A percentile compares a stretch with the other conserved stretches of the same genome.
Conservation (phyloP, 805 yeast species). For the Cyberlindnera lachancei region DNA sequence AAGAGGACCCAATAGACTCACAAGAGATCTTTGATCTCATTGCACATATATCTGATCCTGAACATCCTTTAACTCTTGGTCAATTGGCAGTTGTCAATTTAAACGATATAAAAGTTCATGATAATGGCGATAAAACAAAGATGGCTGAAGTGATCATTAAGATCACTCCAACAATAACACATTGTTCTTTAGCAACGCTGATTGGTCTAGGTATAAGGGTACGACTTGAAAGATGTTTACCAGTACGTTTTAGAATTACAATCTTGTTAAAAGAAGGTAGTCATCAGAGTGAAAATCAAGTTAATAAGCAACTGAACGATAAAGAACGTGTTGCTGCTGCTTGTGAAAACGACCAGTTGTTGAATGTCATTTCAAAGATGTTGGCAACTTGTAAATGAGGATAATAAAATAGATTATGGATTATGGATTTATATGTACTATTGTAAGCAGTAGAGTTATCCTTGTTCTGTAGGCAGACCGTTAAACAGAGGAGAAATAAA, state of each 20-base stretch:
- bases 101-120: slow-evolving; percentile 65
- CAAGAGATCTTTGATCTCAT: slow-evolving; percentile 88
- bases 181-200: slow-evolving; percentile 91
- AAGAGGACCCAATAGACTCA: slow-evolving; percentile 64
- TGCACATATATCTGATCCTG: slow-evolving; percentile 89
- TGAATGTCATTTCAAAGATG: slow-evolving; percentile 90
- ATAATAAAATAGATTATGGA: no score
- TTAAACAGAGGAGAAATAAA: no score
- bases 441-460: no score
- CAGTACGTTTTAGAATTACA: slow-evolving; percentile 73
- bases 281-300: slow-evolving; percentile 93
- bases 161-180: slow-evolving; percentile 97
- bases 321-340: slow-evolving; percentile 98
- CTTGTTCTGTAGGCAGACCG: no score
- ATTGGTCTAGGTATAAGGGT: slow-evolving; percentile 94
- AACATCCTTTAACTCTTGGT: slow-evolving; percentile 91
- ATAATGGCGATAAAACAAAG: slow-evolving; percentile 42
- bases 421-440: no score
- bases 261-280: slow-evolving; percentile 83
- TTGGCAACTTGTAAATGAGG: slow-evolving; percentile 59
- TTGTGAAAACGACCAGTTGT: slow-evolving; percentile 89
- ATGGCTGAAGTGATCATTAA: slow-evolving; percentile 72
- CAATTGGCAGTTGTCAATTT: slow-evolving; percentile 90
- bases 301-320: slow-evolving; percentile 92
- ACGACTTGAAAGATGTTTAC: slow-evolving; percentile 80